These are phyloP conservation scores for Pouteria campechiana DNA, from an alignment of 179 eudicot genomes.

Conservation along the genomic window DNA sequence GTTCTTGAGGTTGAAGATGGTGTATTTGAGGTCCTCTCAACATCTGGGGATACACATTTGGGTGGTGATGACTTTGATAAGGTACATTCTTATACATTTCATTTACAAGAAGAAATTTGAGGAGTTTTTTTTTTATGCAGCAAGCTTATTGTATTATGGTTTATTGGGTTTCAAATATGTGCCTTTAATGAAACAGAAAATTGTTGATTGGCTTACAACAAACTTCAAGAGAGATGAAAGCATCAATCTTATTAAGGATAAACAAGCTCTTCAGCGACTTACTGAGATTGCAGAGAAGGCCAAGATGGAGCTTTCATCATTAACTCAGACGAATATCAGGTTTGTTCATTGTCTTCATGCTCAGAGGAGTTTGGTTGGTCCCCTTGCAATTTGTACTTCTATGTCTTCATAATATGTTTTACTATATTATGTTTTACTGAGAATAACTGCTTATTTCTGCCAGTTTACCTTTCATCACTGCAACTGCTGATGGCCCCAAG, in stretches of 20 bases:
- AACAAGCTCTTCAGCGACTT: constrained; percentile 42
- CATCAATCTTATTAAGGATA: constrained; percentile 39
- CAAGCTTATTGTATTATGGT: no score
- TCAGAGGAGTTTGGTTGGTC: no score
- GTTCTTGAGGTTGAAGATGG: constrained; percentile 34
- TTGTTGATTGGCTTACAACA: constrained; percentile 43
- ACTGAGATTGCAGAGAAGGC: constrained; percentile 57
- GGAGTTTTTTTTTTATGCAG: no score
- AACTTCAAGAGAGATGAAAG: constrained; percentile 38
- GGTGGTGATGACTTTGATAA: constrained; percentile 30
- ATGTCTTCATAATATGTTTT: no score
- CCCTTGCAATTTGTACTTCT: no score
- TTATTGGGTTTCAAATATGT: no score
- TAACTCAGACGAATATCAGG: constrained; percentile 55
- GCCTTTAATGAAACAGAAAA: constrained; percentile 13
- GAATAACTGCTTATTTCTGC: no score
- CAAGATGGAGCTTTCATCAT: constrained; percentile 51
- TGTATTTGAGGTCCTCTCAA: constrained; percentile 26
- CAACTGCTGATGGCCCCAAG: constrained; percentile 57
- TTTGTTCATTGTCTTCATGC: constrained; percentile 3
- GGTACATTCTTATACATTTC: no score
- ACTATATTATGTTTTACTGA: no score
- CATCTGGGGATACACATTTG: constrained; percentile 24
- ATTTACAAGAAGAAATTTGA: no score
- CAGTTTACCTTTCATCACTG: constrained; percentile 53